Evolutionary conservation across 2,329 filamentous ascomycete species (phyloP).

Genomic region (Diaporthe citriasiana): DNA sequence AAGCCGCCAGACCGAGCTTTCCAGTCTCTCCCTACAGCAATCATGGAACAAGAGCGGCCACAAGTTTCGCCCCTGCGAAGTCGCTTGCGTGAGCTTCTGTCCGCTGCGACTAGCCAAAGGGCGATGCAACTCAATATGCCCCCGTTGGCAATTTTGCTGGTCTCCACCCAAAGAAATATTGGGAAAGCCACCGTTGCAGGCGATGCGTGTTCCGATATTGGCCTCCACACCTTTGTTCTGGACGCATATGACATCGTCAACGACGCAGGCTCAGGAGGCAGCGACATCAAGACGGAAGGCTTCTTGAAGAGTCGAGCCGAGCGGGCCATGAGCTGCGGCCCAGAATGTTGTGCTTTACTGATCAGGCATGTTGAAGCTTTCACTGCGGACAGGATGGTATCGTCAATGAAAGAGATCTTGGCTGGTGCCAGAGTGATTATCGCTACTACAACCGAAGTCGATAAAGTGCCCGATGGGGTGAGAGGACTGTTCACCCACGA

Average conservation of each 20-base stretch:
- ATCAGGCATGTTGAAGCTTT: constrained; percentile 92
- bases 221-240: constrained; percentile 88
- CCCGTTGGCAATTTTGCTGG: constrained; percentile 87
- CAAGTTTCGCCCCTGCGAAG: constrained; percentile 74
- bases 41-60: constrained; percentile 61
- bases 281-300: constrained; percentile 94
- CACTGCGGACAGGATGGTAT: constrained; percentile 90
- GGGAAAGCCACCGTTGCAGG: constrained; percentile 87
- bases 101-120: constrained; percentile 88
- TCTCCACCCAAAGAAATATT: constrained; percentile 92
- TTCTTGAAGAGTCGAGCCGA: constrained; percentile 90
- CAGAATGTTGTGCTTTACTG: constrained; percentile 86
- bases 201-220: constrained; percentile 87
- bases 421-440: constrained; percentile 86
- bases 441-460: constrained; percentile 94
- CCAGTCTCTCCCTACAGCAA: constrained; percentile 56
- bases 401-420: constrained; percentile 86
- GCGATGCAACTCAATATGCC: constrained; percentile 91
- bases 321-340: constrained; percentile 87
- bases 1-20: constrained; percentile 68
- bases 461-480: constrained; percentile 92
- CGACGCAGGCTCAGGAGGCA: constrained; percentile 88
- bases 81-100: constrained; percentile 85
- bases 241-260: constrained; percentile 95
- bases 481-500: constrained; percentile 95